Percentiles rank a stretch among this genome's conserved stretches.
Conservation (phyloP, 176 grass and related monocot species). For the Carex pumila region DNA sequence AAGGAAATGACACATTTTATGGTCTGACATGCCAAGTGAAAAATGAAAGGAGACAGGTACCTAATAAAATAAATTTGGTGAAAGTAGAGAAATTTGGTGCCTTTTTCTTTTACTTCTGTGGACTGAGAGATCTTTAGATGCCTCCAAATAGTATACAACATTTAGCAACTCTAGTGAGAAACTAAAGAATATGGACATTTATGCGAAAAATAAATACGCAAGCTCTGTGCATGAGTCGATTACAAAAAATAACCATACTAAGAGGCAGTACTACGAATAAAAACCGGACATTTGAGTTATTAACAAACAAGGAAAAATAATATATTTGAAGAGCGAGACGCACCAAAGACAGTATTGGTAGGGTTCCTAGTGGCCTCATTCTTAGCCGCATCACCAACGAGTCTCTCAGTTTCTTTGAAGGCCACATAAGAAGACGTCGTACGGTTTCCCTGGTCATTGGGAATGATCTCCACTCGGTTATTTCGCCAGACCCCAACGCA, state of each 20-base stretch:
- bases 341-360: not conserved
- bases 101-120: too few species aligned
- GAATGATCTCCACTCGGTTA: not conserved
- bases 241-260: too few species aligned
- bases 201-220: not conserved
- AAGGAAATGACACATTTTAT: too few species aligned
- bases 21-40: too few species aligned
- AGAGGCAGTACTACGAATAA: not conserved
- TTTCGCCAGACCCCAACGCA: not conserved
- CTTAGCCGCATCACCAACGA: constrained; percentile 1
- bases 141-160: too few species aligned
- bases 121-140: too few species aligned
- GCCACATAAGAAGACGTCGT: not conserved
- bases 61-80: too few species aligned
- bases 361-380: not conserved
- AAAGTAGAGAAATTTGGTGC: too few species aligned
- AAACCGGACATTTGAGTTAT: not conserved
- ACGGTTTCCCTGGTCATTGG: not conserved
- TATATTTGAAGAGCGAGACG: not conserved
- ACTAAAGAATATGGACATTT: not conserved
- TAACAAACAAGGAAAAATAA: not conserved
- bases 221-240: not conserved
- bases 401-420: not conserved
- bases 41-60: too few species aligned
- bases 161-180: not conserved